Base-by-base conservation (phyloP, 2,329 filamentous ascomycete genomes). In the Periconia sp. region DNA sequence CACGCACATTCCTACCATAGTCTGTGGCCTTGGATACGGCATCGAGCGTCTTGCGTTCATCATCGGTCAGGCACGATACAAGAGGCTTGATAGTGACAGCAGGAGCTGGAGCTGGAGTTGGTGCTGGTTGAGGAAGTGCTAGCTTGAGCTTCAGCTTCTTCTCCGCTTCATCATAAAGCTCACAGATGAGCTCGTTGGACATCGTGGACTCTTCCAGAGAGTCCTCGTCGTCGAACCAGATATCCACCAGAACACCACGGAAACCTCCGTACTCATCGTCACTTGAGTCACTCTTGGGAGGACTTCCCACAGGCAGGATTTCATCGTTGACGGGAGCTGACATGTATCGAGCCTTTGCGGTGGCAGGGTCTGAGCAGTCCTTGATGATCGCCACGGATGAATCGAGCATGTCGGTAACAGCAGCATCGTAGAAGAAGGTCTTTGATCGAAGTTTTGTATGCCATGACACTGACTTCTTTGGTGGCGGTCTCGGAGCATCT, bases 111-210 rank as follows among this genome's bases (percentile, higher is more conserved):
- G 15, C 3, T 18, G n/a, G 15, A 13, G 23, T 22, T 18, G 24
- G 12, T 22, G 6, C 13, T 26, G 5, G 4, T 18, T 4, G n/a
- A 10, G 11, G 17, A 26, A 9, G 18, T 32, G 18, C 22, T 15
- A 7, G n/a, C 13, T 21, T 8, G 2, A 26, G 22, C 3, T 12
- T 12, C 5, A 56, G 35, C 18, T 58, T 49, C 5, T 43, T 39
- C 30, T 52, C 43, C 17, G 58, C 36, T 11, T 48, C 43, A 9
- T 49, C 41, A 4, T 55, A 44, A 8, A 61, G 45, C 16, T 60
- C 54, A n/a, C 46, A 25, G 6, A 56, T 19, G 12, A 64, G 50
- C 21, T 64, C 54, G 8, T 45, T 26, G 2, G 61, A 64, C 2
- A 55, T 25, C 21, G 54, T 37, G 1, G 48, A 51, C 30, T 61